Evolutionary conservation across 345 rosid species (phyloP).

Genomic region (Nephelium lappaceum): DNA sequence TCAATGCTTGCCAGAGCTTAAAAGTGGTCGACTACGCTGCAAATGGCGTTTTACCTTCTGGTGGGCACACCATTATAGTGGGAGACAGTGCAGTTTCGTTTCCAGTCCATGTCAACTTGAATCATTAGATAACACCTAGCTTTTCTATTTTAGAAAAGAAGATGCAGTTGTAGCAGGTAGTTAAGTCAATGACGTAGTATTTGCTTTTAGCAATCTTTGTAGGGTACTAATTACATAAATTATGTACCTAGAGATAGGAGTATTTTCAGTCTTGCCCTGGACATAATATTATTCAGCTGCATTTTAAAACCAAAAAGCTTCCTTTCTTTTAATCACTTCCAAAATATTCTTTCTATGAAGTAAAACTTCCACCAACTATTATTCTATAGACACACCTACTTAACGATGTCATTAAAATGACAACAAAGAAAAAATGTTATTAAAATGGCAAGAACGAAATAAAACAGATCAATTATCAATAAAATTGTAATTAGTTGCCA

Average conservation of each 20-base stretch:
- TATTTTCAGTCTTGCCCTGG: too few relatives aligned
- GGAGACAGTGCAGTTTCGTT: slow-evolving; percentile 29
- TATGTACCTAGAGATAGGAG: neutral
- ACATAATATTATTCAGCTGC: too few relatives aligned
- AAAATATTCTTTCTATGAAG: too few relatives aligned
- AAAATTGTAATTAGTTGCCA: too few relatives aligned
- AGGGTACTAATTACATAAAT: neutral
- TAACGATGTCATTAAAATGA: too few relatives aligned
- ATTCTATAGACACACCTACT: too few relatives aligned
- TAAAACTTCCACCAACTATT: too few relatives aligned
- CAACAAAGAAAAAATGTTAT: too few relatives aligned
- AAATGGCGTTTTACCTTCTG: slow-evolving; percentile 28
- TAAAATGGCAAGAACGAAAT: too few relatives aligned
- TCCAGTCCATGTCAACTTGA: slow-evolving; percentile 15
- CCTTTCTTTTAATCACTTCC: too few relatives aligned
- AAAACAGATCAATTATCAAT: too few relatives aligned
- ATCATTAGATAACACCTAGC: neutral
- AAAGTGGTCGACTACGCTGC: slow-evolving; percentile 26
- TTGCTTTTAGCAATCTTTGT: neutral
- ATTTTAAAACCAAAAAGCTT: too few relatives aligned
- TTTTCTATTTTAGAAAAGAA: neutral
- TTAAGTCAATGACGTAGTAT: neutral
- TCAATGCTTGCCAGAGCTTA: slow-evolving; percentile 38
- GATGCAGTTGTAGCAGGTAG: neutral
- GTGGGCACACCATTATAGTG: slow-evolving; percentile 27